A percentile compares a stretch with the other conserved stretches of the same genome.
Conservation (phyloP, 495 filamentous ascomycete species). For the Xylaria scruposa region DNA sequence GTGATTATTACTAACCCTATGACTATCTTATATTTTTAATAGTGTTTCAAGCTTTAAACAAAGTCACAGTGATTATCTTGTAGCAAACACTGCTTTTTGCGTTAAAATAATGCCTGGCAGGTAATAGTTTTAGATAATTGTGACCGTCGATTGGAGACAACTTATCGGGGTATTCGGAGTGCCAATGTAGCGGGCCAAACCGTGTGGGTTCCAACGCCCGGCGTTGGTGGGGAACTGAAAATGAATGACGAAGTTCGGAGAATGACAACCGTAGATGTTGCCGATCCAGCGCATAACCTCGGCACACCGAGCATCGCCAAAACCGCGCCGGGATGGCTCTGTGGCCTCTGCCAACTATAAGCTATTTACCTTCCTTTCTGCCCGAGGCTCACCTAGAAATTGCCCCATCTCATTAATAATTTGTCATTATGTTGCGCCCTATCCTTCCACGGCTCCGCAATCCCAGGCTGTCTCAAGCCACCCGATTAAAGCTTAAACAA, state of each 20-base stretch:
- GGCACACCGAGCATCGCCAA: slow-evolving; percentile 2
- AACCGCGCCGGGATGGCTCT: not conserved
- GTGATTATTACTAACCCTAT: no score
- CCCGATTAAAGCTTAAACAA: slow-evolving; percentile 18
- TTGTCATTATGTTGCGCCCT: slow-evolving; percentile 35
- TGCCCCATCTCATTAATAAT: not conserved
- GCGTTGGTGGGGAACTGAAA: not conserved
- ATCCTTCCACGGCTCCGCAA: slow-evolving; percentile 29
- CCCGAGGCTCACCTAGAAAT: not conserved
- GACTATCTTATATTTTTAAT: no score
- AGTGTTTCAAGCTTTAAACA: no score
- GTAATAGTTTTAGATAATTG: no score
- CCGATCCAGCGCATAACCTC: slow-evolving; percentile 18
- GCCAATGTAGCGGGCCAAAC: not conserved
- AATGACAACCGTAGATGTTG: slow-evolving; percentile 11
- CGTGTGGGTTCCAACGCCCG: not conserved
- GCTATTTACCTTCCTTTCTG: not conserved
- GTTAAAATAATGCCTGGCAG: no score
- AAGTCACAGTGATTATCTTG: no score
- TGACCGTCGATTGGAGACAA: no score
- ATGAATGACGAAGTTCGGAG: slow-evolving; percentile 13
- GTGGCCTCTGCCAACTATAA: not conserved
- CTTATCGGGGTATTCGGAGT: not conserved
- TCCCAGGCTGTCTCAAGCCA: slow-evolving; percentile 10
- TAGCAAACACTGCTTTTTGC: no score